Evolutionary conservation across 1,284 basidiomycete genomes (phyloP).

Genomic region (Thecaphora thlaspeos): DNA sequence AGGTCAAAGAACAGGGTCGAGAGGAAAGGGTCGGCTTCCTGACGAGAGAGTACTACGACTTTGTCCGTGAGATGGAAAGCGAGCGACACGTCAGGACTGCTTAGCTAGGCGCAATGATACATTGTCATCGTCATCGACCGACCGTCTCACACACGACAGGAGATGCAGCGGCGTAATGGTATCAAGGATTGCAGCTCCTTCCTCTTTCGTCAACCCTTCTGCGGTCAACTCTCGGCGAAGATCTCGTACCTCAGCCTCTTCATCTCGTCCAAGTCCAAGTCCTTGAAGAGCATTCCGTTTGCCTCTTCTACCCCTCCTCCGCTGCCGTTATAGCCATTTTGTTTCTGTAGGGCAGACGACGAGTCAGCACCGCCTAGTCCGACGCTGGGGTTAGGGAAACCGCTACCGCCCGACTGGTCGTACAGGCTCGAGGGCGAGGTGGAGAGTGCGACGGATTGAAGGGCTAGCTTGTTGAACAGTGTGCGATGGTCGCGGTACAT

Average conservation of each 20-base stretch:
- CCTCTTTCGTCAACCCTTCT: too few relatives aligned
- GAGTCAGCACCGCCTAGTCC: slow-evolving; percentile 5
- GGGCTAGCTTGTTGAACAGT: slow-evolving; percentile 40
- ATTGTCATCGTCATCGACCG: too few relatives aligned
- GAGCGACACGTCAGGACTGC: slow-evolving; percentile 9
- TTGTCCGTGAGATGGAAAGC: background rate
- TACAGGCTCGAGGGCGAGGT: slow-evolving; percentile 34
- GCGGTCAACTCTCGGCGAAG: slow-evolving; percentile 9
- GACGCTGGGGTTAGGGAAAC: slow-evolving; percentile 31
- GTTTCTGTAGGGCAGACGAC: background rate
- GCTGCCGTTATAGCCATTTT: slow-evolving; percentile 1
- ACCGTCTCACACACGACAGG: too few relatives aligned
- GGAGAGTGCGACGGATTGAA: slow-evolving; percentile 36
- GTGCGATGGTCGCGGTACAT: slow-evolving; percentile 28
- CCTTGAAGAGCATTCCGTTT: slow-evolving; percentile 25
- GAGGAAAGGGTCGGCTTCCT: slow-evolving; percentile 39
- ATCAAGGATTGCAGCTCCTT: too few relatives aligned
- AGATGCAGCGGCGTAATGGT: too few relatives aligned
- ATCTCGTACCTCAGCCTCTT: slow-evolving; percentile 12
- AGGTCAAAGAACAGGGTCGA: slow-evolving; percentile 25
- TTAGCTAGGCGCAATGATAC: too few relatives aligned
- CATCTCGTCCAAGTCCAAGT: slow-evolving; percentile 14
- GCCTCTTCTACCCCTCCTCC: slow-evolving; percentile 12
- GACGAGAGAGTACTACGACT: slow-evolving; percentile 30
- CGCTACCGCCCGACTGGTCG: slow-evolving; percentile 32